Percentiles rank a stretch among this genome's conserved stretches.
Conservation (phyloP, 2,329 filamentous ascomycete species). For the Neonectria hederae region DNA sequence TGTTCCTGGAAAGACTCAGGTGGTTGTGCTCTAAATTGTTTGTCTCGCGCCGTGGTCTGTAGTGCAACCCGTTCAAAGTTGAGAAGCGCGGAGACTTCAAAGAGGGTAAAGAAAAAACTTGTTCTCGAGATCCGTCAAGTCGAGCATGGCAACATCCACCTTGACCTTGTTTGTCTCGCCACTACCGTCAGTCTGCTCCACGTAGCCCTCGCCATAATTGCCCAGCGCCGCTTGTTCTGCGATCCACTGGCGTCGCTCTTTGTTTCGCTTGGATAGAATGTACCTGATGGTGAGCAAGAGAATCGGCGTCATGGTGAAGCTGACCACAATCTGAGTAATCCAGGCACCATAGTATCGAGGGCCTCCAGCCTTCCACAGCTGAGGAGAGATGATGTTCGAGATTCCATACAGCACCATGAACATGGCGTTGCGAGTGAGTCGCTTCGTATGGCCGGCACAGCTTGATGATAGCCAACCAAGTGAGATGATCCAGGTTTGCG, state of each 20-base stretch:
- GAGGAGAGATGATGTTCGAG: slow-evolving; percentile 50
- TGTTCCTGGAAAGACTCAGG: too few relatives aligned
- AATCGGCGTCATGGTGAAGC: slow-evolving; percentile 30
- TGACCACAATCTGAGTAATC: slow-evolving; percentile 32
- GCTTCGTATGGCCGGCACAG: slow-evolving; percentile 53
- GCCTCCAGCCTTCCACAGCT: slow-evolving; percentile 39
- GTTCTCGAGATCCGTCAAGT: slow-evolving; percentile 36
- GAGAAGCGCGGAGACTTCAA: neutral
- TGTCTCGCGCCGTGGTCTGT: neutral
- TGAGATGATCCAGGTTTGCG: slow-evolving; percentile 30
- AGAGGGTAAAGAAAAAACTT: slow-evolving; percentile 32
- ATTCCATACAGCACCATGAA: slow-evolving; percentile 49
- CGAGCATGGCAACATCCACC: slow-evolving; percentile 33
- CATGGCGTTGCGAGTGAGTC: slow-evolving; percentile 51
- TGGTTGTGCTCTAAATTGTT: neutral
- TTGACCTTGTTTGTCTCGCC: slow-evolving; percentile 30
- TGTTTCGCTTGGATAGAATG: slow-evolving; percentile 15
- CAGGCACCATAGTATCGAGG: slow-evolving; percentile 34
- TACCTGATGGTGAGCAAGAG: slow-evolving; percentile 14
- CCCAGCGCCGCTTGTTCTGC: slow-evolving; percentile 23
- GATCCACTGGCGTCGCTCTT: slow-evolving; percentile 20
- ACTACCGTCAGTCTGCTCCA: slow-evolving; percentile 22
- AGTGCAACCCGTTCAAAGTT: neutral
- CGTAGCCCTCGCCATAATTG: slow-evolving; percentile 17
- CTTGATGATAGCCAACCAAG: slow-evolving; percentile 32